Conservation (phyloP, 2,329 filamentous ascomycete species). For the Aureobasidium mangrovei region DNA sequence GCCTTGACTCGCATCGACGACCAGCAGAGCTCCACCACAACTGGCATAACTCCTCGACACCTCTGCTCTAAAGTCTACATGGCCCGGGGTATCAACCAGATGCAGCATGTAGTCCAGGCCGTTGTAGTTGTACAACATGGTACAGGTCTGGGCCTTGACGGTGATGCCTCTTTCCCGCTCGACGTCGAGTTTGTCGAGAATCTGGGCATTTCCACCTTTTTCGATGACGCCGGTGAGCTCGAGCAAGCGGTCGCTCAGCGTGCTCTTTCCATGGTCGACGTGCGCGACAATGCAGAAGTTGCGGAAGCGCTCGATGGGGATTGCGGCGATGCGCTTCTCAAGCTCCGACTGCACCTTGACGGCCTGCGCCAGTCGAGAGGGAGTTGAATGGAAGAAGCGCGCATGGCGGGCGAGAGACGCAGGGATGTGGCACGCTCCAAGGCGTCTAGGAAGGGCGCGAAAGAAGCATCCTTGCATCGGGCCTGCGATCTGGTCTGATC, state of each 20-base stretch:
- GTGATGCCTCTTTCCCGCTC: constrained; percentile 95
- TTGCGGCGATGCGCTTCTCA: constrained; percentile 59
- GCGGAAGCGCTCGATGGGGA: constrained; percentile 70
- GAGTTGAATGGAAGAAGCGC: constrained; percentile 23
- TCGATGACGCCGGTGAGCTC: constrained; percentile 92
- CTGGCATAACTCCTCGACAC: constrained; percentile 93
- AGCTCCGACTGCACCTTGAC: constrained; percentile 41
- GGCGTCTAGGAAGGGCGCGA: constrained; percentile 34
- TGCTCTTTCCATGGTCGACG: constrained; percentile 98
- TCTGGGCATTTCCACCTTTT: constrained; percentile 81
- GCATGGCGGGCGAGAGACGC: constrained; percentile 5
- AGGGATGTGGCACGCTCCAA: constrained; percentile 26
- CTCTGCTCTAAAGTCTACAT: constrained; percentile 95
- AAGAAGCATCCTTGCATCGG: constrained; percentile 43
- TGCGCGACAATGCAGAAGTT: constrained; percentile 99
- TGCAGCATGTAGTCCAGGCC: constrained; percentile 88
- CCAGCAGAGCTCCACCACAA: constrained; percentile 81
- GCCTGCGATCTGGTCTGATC: not conserved
- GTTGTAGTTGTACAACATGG: constrained; percentile 85
- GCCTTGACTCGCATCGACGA: constrained; percentile 94
- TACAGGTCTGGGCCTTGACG: constrained; percentile 97
- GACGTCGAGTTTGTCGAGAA: constrained; percentile 93
- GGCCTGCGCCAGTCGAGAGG: constrained; percentile 28
- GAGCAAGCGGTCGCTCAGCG: constrained; percentile 81
- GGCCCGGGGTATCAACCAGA: constrained; percentile 91